Evolutionary conservation across 208 protist genomes (phyloP).

Genomic region (Leishmania major): DNA sequence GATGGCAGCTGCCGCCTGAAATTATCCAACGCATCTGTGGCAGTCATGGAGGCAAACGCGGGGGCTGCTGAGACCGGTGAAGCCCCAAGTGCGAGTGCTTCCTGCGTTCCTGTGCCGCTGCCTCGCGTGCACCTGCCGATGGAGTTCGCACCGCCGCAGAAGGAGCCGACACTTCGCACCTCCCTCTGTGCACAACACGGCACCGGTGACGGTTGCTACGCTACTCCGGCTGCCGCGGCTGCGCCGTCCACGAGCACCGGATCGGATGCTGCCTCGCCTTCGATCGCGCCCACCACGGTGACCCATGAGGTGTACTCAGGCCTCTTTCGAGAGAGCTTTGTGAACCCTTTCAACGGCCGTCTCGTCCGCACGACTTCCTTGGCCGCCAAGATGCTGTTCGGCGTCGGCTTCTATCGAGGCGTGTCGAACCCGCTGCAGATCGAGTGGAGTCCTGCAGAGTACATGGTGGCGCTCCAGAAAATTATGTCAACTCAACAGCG

Average conservation of each 20-base stretch:
- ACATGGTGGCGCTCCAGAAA: conserved; percentile 28
- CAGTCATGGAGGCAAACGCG: not conserved
- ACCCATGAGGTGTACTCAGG: conserved; percentile 2
- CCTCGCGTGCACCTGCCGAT: conserved; percentile 3
- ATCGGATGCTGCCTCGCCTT: not conserved
- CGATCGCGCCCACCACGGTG: not conserved
- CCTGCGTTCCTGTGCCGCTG: too few relatives aligned
- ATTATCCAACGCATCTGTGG: not conserved
- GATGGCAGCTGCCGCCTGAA: not conserved
- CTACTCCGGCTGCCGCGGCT: not conserved
- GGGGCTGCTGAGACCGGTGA: not conserved
- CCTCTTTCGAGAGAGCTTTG: conserved; percentile 24
- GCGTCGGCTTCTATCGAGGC: conserved; percentile 62
- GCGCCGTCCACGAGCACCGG: not conserved
- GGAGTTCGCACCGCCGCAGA: not conserved
- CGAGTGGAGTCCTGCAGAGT: conserved; percentile 49
- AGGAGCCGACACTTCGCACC: not conserved
- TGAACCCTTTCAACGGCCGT: conserved; percentile 84
- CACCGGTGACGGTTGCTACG: not conserved
- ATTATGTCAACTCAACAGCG: conserved; percentile 8
- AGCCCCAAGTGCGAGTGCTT: not conserved
- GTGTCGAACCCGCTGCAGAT: conserved; percentile 63
- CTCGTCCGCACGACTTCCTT: conserved; percentile 29
- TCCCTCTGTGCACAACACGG: not conserved
- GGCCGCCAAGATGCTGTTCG: conserved; percentile 33